Conservation (phyloP, 2,329 filamentous ascomycete species). For the Fusarium sp. region DNA sequence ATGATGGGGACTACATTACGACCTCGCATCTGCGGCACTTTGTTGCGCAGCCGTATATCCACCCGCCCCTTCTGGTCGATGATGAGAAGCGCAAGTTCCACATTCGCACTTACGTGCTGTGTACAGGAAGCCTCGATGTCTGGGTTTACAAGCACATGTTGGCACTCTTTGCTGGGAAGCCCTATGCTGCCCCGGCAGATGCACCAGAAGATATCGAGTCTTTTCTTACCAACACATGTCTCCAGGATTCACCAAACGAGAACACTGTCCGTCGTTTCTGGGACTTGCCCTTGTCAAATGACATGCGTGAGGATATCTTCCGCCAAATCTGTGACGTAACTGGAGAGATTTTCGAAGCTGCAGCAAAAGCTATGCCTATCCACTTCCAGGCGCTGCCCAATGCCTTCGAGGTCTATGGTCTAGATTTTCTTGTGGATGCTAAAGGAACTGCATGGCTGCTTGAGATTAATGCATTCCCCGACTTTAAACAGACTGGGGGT, state of each 20-base stretch:
- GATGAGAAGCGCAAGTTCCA: conserved; percentile 88
- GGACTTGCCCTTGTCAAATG: conserved; percentile 64
- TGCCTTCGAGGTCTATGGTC: conserved; percentile 90
- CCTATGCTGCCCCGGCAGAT: conserved; percentile 76
- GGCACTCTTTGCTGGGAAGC: conserved; percentile 84
- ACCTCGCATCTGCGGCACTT: conserved; percentile 96
- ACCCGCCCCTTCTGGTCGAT: conserved; percentile 79
- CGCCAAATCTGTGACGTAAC: conserved; percentile 79
- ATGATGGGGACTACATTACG: conserved; percentile 70
- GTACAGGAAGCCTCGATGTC: conserved; percentile 80
- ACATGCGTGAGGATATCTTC: conserved; percentile 74
- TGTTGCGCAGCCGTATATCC: conserved; percentile 93
- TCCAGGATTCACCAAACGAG: conserved; percentile 73
- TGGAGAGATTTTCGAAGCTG: conserved; percentile 86
- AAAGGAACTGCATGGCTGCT: conserved; percentile 77
- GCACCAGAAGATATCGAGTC: conserved; percentile 68
- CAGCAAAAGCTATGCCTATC: conserved; percentile 83
- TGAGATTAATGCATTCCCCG: conserved; percentile 96
- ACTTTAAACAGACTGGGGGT: conserved; percentile 94
- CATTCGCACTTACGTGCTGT: conserved; percentile 90
- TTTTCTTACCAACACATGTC: conserved; percentile 95
- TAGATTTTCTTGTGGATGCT: conserved; percentile 88
- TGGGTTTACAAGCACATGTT: conserved; percentile 94
- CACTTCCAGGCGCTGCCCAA: conserved; percentile 93
- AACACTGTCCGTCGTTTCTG: conserved; percentile 82